phyloP scores from a whole-genome alignment of 2,329 filamentous ascomycete genomes.

The Macrophomina phaseolina region DNA sequence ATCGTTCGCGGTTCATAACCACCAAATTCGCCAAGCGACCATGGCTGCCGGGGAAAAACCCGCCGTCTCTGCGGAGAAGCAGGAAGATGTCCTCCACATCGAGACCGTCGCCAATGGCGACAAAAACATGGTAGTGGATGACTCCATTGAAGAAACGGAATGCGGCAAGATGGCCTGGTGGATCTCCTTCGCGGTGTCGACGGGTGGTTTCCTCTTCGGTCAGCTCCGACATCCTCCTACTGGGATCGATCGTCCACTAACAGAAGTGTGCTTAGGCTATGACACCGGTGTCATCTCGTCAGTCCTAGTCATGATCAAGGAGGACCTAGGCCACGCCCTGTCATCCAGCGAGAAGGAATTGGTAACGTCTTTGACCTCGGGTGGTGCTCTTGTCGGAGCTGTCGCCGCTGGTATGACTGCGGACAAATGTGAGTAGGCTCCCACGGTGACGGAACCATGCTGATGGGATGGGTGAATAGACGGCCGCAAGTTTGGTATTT shows the following conservation, averaged over 20 bases:
- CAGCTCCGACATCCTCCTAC: not conserved
- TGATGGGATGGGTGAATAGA: conserved; percentile 24
- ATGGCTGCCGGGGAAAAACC: not conserved
- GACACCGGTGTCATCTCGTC: conserved; percentile 48
- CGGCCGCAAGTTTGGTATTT: conserved; percentile 42
- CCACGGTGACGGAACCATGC: too few relatives aligned
- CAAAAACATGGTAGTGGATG: conserved; percentile 6
- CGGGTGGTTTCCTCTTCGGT: conserved; percentile 33
- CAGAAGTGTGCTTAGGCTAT: conserved; percentile 31
- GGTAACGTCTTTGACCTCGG: conserved; percentile 47
- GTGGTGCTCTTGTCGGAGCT: conserved; percentile 45
- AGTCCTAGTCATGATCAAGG: conserved; percentile 43
- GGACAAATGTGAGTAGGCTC: conserved; percentile 32
- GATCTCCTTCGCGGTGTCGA: conserved; percentile 30
- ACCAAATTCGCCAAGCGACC: too few relatives aligned
- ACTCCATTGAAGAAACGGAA: conserved; percentile 32
- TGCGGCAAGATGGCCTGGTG: conserved; percentile 30
- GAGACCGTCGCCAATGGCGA: not conserved
- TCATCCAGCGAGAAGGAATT: conserved; percentile 41
- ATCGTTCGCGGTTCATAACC: too few relatives aligned
- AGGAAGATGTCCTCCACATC: conserved; percentile 16
- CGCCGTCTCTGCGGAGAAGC: conserved; percentile 10
- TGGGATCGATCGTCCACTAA: not conserved
- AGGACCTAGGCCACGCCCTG: conserved; percentile 27
- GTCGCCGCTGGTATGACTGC: conserved; percentile 46